Percentiles rank a stretch among this genome's conserved stretches.
These are phyloP conservation scores for Paracorniculantispora psalliotae DNA, from an alignment of 2,329 filamentous ascomycete genomes.

Conservation along the genomic window DNA sequence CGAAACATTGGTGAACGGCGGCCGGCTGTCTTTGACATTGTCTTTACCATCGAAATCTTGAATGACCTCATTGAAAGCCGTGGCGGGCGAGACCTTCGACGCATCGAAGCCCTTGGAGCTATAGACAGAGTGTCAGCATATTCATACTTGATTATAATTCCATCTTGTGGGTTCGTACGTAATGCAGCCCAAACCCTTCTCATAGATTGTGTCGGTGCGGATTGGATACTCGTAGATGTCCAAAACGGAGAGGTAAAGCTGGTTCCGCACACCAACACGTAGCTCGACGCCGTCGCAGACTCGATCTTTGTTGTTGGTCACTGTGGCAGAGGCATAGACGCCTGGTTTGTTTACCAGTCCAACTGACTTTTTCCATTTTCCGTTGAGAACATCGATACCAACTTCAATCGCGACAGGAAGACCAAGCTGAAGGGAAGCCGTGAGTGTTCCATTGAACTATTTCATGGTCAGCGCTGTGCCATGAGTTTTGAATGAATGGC, in stretches of 20 bases:
- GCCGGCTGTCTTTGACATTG: not conserved
- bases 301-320: not conserved
- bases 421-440: not conserved
- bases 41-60: not conserved
- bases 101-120: not conserved
- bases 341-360: not conserved
- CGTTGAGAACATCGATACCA: not conserved
- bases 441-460: not conserved
- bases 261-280: not conserved
- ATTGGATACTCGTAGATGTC: not conserved
- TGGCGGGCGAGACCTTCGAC: not conserved
- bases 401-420: not conserved
- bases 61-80: not conserved
- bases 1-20: not conserved
- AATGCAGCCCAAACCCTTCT: not conserved
- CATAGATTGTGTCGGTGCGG: not conserved
- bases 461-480: too few relatives aligned
- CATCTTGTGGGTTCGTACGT: too few relatives aligned
- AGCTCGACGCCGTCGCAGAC: not conserved
- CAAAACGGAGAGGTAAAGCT: not conserved
- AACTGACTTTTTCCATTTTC: not conserved
- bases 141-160: too few relatives aligned
- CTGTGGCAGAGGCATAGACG: not conserved
- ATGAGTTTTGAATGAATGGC: not conserved
- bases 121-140: too few relatives aligned